Evolutionary conservation across 371 early-diverging fungal genomes (phyloP).

Genomic region (Coemansia sp.): DNA sequence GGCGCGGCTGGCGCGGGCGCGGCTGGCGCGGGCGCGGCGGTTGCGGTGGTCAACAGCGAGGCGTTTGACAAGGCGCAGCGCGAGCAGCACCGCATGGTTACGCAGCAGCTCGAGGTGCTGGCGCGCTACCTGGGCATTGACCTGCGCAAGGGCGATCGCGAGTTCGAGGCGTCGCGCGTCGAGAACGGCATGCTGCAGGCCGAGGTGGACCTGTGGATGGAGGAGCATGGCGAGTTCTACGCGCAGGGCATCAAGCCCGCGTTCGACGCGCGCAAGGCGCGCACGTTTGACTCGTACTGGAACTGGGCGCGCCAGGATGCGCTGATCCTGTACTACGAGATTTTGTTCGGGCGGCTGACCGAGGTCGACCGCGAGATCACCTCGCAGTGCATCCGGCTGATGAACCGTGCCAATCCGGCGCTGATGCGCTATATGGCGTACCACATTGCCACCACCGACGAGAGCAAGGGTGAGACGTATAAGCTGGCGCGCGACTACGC

Average conservation of each 20-base stretch:
- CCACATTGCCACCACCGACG: slow-evolving; percentile 50
- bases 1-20: slow-evolving; percentile 49
- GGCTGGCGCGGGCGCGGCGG: slow-evolving; percentile 60
- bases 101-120: slow-evolving; percentile 83
- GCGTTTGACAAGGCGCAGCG: slow-evolving; percentile 85
- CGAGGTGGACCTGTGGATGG: slow-evolving; percentile 84
- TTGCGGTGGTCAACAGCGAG: slow-evolving; percentile 82
- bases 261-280: slow-evolving; percentile 85
- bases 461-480: slow-evolving; percentile 79
- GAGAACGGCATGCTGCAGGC: slow-evolving; percentile 71
- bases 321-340: slow-evolving; percentile 85
- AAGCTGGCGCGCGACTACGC: slow-evolving; percentile 79
- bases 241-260: slow-evolving; percentile 87
- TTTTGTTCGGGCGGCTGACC: slow-evolving; percentile 86
- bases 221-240: slow-evolving; percentile 91
- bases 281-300: slow-evolving; percentile 94
- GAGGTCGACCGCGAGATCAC: slow-evolving; percentile 92
- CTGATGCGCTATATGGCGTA: slow-evolving; percentile 60
- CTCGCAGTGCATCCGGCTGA: slow-evolving; percentile 85
- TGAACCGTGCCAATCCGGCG: slow-evolving; percentile 86
- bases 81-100: slow-evolving; percentile 77
- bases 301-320: slow-evolving; percentile 97
- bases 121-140: slow-evolving; percentile 88
- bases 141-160: slow-evolving; percentile 75
- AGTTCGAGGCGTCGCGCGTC: slow-evolving; percentile 69